Evolutionary conservation across 2,329 filamentous ascomycete genomes (phyloP).

Genomic region (Pezicula carpinea): DNA sequence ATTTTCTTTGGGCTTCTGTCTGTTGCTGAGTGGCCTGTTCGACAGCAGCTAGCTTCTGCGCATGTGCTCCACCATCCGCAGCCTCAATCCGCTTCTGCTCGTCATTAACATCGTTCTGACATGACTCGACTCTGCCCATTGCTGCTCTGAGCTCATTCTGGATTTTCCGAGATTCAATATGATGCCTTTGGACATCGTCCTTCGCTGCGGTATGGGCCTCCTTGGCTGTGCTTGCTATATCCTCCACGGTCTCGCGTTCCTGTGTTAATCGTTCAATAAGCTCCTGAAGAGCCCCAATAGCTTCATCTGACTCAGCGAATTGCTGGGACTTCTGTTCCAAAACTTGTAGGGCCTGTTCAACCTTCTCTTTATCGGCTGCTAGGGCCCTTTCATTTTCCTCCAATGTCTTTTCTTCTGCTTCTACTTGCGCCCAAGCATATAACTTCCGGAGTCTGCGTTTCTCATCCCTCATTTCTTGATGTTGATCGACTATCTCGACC

Average conservation of each 20-base stretch:
- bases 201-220: slow-evolving; percentile 49
- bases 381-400: slow-evolving; percentile 34
- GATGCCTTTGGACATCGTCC: slow-evolving; percentile 47
- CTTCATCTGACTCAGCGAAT: slow-evolving; percentile 26
- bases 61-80: slow-evolving; percentile 65
- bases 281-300: slow-evolving; percentile 30
- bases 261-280: slow-evolving; percentile 11
- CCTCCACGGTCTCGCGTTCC: slow-evolving; percentile 37
- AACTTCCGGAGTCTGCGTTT: slow-evolving; percentile 58
- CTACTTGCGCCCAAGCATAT: slow-evolving; percentile 83
- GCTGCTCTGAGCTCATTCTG: slow-evolving; percentile 51
- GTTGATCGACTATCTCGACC: slow-evolving; percentile 60
- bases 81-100: slow-evolving; percentile 61
- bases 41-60: slow-evolving; percentile 54
- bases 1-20: slow-evolving; percentile 37
- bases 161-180: slow-evolving; percentile 63
- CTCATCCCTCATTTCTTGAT: slow-evolving; percentile 58
- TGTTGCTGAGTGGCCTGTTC: slow-evolving; percentile 50
- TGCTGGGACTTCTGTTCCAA: slow-evolving; percentile 46
- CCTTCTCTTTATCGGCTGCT: slow-evolving; percentile 29
- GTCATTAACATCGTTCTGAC: slow-evolving; percentile 43
- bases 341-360: slow-evolving; percentile 34
- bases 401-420: slow-evolving; percentile 61
- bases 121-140: slow-evolving; percentile 40
- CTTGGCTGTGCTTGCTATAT: slow-evolving; percentile 44